Base-by-base conservation (phyloP, 2,329 filamentous ascomycete genomes). In the Sphaceloma murrayae region DNA sequence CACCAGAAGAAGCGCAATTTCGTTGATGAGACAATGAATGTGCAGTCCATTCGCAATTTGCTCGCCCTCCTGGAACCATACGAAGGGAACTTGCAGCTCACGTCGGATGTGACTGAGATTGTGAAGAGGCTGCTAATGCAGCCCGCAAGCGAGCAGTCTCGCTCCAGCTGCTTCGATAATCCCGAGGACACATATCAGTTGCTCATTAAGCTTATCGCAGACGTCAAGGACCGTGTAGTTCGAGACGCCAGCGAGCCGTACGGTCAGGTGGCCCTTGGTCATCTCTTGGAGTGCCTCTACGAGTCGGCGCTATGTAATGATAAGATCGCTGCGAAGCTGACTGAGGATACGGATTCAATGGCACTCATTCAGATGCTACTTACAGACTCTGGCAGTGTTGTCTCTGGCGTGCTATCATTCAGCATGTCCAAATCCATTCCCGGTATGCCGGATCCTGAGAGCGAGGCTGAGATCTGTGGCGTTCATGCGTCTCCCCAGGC, bases 381-480 rank as follows among this genome's bases (percentile, higher is more conserved):
- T n/a, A n/a, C n/a, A n/a, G n/a, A n/a, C n/a, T n/a, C n/a, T n/a
- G n/a, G n/a, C n/a, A n/a, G n/a, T n/a, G n/a, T n/a, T n/a, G n/a
- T n/a, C n/a, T n/a, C n/a, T n/a, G n/a, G n/a, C n/a, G n/a, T n/a
- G n/a, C n/a, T n/a, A n/a, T n/a, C n/a, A n/a, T n/a, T n/a, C n/a
- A 40, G 36, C 14, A 19, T 22, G 5, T 5, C 2, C 5, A 40
- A 11, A 16, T 18, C 19, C 16, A 17, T 16, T 10, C 19, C 24
- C 10, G 6, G 24, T 27, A 40, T 40, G 36, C 36, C 36, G n/a
- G 36, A 40, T 40, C 24, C 21, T 3, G 36, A 40, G 5, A 30
- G 7, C 13, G 36, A 40, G 24, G 13, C 9, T 17, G n/a, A 22
- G 10, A 17, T 40, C 9, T 29, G 36, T n/a, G 13, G 13, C 24